Evolutionary conservation across 495 filamentous ascomycete genomes (phyloP).

Genomic region (Penicillium cosmopolitanum): DNA sequence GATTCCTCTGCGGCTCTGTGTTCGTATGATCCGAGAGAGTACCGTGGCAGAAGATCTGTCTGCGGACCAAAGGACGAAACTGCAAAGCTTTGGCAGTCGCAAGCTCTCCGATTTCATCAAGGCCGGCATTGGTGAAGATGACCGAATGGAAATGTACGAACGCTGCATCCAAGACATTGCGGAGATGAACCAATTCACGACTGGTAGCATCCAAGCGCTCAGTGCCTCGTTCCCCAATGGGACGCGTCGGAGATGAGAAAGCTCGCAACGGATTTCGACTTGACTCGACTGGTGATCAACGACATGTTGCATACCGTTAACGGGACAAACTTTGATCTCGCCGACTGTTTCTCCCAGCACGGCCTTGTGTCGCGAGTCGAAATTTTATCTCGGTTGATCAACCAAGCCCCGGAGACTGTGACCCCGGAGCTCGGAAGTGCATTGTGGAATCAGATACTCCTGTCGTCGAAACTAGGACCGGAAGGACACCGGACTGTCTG

Average conservation of each 20-base stretch:
- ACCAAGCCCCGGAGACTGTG: constrained; percentile 61
- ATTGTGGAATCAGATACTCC: constrained; percentile 71
- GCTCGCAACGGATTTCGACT: constrained; percentile 56
- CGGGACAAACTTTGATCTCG: constrained; percentile 39
- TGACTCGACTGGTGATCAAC: constrained; percentile 53
- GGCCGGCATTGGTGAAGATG: constrained; percentile 51
- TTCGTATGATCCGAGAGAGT: constrained; percentile 71
- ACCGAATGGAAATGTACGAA: constrained; percentile 58
- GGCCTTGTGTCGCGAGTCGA: constrained; percentile 57
- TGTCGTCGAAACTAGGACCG: constrained; percentile 55
- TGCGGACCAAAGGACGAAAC: constrained; percentile 41
- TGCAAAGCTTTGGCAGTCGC: constrained; percentile 62
- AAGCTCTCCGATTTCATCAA: constrained; percentile 56
- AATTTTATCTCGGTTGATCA: constrained; percentile 60
- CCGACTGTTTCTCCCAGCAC: constrained; percentile 38
- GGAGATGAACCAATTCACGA: constrained; percentile 54
- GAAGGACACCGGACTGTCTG: constrained; percentile 65
- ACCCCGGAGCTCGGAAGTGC: constrained; percentile 59
- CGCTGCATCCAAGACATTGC: constrained; percentile 63
- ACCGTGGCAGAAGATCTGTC: constrained; percentile 41
- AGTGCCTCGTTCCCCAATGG: constrained; percentile 56
- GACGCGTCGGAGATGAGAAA: constrained; percentile 53
- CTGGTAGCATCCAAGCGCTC: constrained; percentile 75
- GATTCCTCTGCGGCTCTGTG: constrained; percentile 54
- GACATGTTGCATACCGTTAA: constrained; percentile 55